Base-by-base conservation (phyloP, 2,329 filamentous ascomycete species). In the Neobulgaria alba region DNA sequence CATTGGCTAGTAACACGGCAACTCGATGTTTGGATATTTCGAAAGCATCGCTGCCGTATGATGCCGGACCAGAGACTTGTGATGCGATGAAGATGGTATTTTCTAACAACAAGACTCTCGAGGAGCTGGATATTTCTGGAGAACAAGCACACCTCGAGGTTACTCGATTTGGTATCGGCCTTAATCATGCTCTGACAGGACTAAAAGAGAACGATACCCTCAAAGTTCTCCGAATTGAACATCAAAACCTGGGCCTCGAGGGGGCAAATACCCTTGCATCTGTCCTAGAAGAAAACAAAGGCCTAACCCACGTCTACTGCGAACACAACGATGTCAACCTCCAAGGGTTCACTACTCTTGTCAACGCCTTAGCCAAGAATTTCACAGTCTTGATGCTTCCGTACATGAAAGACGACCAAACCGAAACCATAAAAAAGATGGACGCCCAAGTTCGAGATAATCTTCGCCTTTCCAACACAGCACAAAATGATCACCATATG, bases 61-160 rank as follows among this genome's bases (percentile, higher is more conserved):
- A 85, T 55, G 80, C 80, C 3, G 73, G 75, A 7, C 71, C 75
- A 8, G 77, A 82, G 42, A 85, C 80, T 0, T 83, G 78, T 52
- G 71, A 73, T 44, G 71, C 75, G 10, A 59, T 85, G 41, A 72
- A 77, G 46, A 59, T 67, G 36, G 72, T 85, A 61, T 80, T 85
- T 51, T 73, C 77, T 23, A 71, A 80, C 38, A 85, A 85, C 46
- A 67, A 67, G n/a, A 77, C 75, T 1, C 63, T 85, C 2, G 68
- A 79, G 50, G 77, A 78, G 56, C 62, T 85, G 10, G 77, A 85
- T 56, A 79, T 85, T 33, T 83, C 79, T 18, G 81, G 81, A 7
- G 81, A 85, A 52, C 77, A 80, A 49, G 80, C 81, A 4, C 74
- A 82, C 51, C 60, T 85, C n/a, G 81, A 85, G 53, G 77, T 77